These are phyloP conservation scores for Cicer pinnatifidum DNA, from an alignment of 306 rosid genomes.

Conservation along the genomic window DNA sequence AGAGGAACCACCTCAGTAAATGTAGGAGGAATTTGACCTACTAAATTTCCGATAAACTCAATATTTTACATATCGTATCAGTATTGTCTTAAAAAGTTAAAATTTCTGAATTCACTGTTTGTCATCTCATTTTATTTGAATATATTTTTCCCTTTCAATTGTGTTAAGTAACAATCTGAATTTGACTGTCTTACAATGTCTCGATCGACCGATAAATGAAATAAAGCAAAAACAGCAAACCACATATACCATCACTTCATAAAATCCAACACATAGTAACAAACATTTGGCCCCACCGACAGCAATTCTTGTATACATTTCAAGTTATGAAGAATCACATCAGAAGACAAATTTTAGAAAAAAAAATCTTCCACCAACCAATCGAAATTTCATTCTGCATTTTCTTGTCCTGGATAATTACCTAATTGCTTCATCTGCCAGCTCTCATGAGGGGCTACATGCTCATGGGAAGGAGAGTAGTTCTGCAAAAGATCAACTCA, in stretches of 20 bases:
- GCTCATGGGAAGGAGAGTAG: conserved; percentile 67
- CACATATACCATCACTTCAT: conserved; percentile 37
- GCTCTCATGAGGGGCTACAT: conserved; percentile 79
- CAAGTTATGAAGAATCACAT: conserved; percentile 55
- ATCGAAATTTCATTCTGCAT: conserved; percentile 48
- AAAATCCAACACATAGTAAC: conserved; percentile 45
- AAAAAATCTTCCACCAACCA: conserved; percentile 39
- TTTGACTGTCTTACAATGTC: conserved; percentile 46
- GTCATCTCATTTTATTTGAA: conserved; percentile 43
- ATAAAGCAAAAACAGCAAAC: conserved; percentile 45
- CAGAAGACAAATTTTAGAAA: conserved; percentile 45
- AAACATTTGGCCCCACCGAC: conserved; percentile 49
- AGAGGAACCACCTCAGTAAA: conserved; percentile 54
- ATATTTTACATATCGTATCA: background rate
- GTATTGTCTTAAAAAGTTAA: background rate
- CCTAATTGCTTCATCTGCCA: conserved; percentile 75
- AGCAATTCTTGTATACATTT: conserved; percentile 52
- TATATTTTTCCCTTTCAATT: conserved; percentile 41
- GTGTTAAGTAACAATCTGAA: conserved; percentile 47
- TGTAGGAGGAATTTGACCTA: conserved; percentile 11
- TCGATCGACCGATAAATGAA: conserved; percentile 37
- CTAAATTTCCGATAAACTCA: conserved; percentile 40
- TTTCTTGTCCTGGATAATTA: conserved; percentile 59
- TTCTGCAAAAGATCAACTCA: conserved; percentile 57
- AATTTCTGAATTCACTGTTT: conserved; percentile 15